A percentile compares a stretch with the other conserved stretches of the same genome.
Conservation (phyloP, 768 basidiomycete genomes). For the Auricularia heimuer region DNA sequence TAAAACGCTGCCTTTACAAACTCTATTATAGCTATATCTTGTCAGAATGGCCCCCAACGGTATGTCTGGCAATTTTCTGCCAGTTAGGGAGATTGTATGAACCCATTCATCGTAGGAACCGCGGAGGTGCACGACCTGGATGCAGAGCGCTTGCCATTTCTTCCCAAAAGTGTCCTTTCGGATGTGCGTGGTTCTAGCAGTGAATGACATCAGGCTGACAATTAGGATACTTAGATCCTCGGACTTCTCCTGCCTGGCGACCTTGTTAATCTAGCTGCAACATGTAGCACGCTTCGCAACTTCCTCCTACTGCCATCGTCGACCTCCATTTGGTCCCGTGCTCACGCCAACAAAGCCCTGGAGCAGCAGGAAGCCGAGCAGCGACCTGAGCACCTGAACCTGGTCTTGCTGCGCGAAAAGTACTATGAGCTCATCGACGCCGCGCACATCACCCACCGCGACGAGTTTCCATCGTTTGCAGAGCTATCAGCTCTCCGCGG, state of each 20-base stretch:
- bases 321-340: not conserved
- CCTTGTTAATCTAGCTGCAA: not conserved
- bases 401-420: not conserved
- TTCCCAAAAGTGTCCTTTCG: not conserved
- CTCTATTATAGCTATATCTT: too few relatives aligned
- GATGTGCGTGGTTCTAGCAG: not conserved
- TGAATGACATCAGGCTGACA: not conserved
- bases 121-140: not conserved
- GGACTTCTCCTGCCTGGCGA: not conserved
- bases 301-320: not conserved
- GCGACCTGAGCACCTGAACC: not conserved
- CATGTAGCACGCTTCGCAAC: not conserved
- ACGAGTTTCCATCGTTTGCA: not conserved
- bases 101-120: too few relatives aligned
- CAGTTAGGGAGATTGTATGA: too few relatives aligned
- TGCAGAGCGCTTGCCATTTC: not conserved
- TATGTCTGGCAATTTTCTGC: too few relatives aligned
- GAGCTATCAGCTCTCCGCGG: not conserved
- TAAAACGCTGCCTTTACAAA: too few relatives aligned
- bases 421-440: not conserved
- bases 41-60: too few relatives aligned
- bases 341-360: not conserved
- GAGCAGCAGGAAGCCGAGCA: not conserved
- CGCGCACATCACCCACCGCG: not conserved
- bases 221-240: not conserved